Conservation (phyloP, 2,329 filamentous ascomycete species). For the Penicillium griseofulvum region DNA sequence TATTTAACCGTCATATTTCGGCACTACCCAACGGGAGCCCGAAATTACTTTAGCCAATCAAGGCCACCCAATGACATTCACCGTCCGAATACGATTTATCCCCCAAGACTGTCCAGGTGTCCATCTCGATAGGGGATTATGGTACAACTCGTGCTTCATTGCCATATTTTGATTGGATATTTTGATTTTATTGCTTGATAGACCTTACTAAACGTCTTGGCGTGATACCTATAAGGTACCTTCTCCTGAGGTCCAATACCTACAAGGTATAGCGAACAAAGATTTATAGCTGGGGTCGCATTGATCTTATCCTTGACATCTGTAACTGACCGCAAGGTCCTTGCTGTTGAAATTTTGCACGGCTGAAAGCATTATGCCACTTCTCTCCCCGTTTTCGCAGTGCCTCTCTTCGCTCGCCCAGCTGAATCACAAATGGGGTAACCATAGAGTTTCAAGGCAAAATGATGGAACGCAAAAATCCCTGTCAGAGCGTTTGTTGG, state of each 20-base stretch:
- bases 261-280: neutral
- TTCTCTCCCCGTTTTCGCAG: constrained; percentile 4
- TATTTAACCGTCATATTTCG: too few relatives aligned
- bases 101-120: too few relatives aligned
- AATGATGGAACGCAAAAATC: neutral
- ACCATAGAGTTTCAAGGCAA: neutral
- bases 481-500: constrained; percentile 27
- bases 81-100: too few relatives aligned
- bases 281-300: neutral
- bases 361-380: neutral
- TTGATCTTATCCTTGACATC: neutral
- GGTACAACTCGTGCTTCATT: neutral
- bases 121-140: neutral
- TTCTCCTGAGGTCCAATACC: too few relatives aligned
- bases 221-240: neutral
- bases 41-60: neutral
- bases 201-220: neutral
- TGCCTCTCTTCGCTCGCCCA: constrained; percentile 1
- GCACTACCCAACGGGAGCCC: too few relatives aligned
- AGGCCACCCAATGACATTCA: neutral
- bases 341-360: neutral
- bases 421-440: constrained; percentile 4
- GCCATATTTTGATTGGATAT: neutral
- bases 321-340: neutral
- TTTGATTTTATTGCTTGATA: neutral